Evolutionary conservation across 768 basidiomycete genomes (phyloP), one percentile per base, ranked within the genome.

Genomic region (Epithele typhae): DNA sequence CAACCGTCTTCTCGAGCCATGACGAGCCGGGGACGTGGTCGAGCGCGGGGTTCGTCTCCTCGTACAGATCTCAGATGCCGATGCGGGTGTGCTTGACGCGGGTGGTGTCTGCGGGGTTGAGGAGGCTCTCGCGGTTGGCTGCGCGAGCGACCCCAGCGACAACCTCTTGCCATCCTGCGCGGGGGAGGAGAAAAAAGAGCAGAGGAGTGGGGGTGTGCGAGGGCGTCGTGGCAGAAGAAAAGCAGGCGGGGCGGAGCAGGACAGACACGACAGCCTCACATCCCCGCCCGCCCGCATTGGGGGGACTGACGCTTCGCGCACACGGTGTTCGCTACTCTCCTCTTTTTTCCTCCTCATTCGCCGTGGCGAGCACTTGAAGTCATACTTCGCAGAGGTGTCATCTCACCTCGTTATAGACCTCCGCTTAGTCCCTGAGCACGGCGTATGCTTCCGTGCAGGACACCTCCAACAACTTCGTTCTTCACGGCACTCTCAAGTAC

Each of bases 401-500:
- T 15, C 18, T 24, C 42, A 35, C 18, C 9, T 37, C 38, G 35
- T n/a, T 37, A 25, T 4, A 10, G 25, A 9, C 27, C n/a, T n/a
- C n/a, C n/a, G n/a, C n/a, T n/a, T n/a, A n/a, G n/a, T n/a, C n/a
- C n/a, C n/a, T n/a, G n/a, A n/a, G n/a, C n/a, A 32, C 30, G 15
- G 81, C 83, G 64, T 69, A 75, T 9, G 87, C 84, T 2, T 79
- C 87, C 5, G 59, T 88, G 34, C 65, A 76, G 49, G 74, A 81
- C 61, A 89, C 81, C 5, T 74, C 81, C 37, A 85, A 84, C 64
- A 74, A 74, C 50, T 68, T 89, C 43, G 94, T 92, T 30, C 72
- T 92, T 3, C 94, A 95, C 63, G 92, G 96, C 64, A 81, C 88
- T 3, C 75, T 98, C 44, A 75, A 79, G 39, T 81, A 93, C 67